A percentile compares a stretch with the other conserved stretches of the same genome.
phyloP scores from a whole-genome alignment of 768 basidiomycete genomes.

The Suillus luteus region DNA sequence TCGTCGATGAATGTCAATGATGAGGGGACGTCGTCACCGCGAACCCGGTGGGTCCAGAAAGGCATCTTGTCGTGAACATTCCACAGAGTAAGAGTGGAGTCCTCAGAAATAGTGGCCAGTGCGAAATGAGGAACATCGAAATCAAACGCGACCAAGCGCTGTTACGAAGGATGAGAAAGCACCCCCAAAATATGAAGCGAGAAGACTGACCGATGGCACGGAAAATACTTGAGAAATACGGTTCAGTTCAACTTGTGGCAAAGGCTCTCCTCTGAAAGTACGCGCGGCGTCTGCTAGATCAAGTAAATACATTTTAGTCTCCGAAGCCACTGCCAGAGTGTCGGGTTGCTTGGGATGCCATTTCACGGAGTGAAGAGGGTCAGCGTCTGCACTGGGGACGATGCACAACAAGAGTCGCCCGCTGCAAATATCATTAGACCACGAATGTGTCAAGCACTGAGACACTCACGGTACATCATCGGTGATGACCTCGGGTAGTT shows the following conservation, averaged over 20 bases:
- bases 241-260: slow-evolving; percentile 68
- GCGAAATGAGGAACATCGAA: slow-evolving; percentile 79
- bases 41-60: slow-evolving; percentile 74
- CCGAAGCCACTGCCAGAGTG: slow-evolving; percentile 81
- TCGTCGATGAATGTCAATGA: slow-evolving; percentile 85
- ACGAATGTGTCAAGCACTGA: slow-evolving; percentile 20
- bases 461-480: slow-evolving; percentile 79
- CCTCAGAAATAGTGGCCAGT: slow-evolving; percentile 79
- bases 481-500: slow-evolving; percentile 77
- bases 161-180: slow-evolving; percentile 12
- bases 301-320: slow-evolving; percentile 72
- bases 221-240: slow-evolving; percentile 70
- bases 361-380: slow-evolving; percentile 78
- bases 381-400: slow-evolving; percentile 54
- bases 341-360: slow-evolving; percentile 87
- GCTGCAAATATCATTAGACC: slow-evolving; percentile 38
- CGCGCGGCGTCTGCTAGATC: slow-evolving; percentile 67
- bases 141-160: slow-evolving; percentile 84
- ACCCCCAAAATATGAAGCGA: neutral
- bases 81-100: slow-evolving; percentile 82
- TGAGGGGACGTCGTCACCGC: slow-evolving; percentile 79
- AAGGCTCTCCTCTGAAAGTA: slow-evolving; percentile 61
- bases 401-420: slow-evolving; percentile 72
- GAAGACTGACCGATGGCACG: slow-evolving; percentile 62
- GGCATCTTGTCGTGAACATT: slow-evolving; percentile 75